Evolutionary conservation across 306 rosid genomes (phyloP).

Genomic region (Echinosophora koreensis): DNA sequence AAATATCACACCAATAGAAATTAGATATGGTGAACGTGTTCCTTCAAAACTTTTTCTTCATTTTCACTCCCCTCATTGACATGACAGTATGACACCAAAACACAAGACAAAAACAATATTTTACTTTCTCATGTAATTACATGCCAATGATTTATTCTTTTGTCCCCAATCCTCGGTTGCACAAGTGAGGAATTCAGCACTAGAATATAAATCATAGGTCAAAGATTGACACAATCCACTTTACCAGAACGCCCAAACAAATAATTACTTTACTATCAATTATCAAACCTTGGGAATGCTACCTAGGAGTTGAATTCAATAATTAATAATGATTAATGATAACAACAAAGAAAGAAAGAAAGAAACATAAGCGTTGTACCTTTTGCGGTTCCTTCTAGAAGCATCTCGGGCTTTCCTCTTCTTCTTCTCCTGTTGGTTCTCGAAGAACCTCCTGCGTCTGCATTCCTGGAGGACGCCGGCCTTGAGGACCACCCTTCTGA

Average conservation of each 20-base stretch:
- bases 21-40: too few species aligned
- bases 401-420: constrained; percentile 82
- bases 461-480: constrained; percentile 83
- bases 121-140: not conserved
- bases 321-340: not conserved
- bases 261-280: too few species aligned
- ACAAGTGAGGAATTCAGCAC: too few species aligned
- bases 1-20: not conserved
- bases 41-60: not conserved
- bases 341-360: too few species aligned
- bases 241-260: too few species aligned
- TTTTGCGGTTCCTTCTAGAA: constrained; percentile 64
- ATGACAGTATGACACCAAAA: not conserved
- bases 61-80: not conserved
- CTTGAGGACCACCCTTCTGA: constrained; percentile 70
- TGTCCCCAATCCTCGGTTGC: too few species aligned
- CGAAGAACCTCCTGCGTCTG: constrained; percentile 69
- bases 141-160: not conserved
- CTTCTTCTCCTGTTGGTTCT: constrained; percentile 67
- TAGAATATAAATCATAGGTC: too few species aligned
- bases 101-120: not conserved
- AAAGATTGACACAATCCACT: too few species aligned
- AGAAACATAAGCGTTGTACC: constrained; percentile 42
- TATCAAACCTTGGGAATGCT: too few species aligned
- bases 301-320: not conserved